Conservation (phyloP, 2,329 filamentous ascomycete species). For the Scytalidium sp. region DNA sequence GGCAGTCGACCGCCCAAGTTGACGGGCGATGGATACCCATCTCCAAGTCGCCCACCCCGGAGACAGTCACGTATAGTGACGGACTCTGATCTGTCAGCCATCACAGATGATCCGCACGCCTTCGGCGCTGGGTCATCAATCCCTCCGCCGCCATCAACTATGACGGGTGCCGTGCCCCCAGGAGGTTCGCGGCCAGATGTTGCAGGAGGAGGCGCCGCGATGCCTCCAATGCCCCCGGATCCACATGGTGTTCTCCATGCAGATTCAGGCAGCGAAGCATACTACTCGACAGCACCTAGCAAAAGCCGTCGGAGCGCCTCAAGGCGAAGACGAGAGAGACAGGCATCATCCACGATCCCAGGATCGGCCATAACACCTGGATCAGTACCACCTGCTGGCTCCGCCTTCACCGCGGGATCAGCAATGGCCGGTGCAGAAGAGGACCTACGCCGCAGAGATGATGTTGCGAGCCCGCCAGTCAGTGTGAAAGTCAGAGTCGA, state of each 20-base stretch:
- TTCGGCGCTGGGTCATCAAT: slow-evolving; percentile 38
- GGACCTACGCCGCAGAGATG: slow-evolving; percentile 20
- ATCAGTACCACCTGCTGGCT: slow-evolving; percentile 42
- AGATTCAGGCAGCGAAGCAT: slow-evolving; percentile 41
- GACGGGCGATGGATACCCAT: slow-evolving; percentile 64
- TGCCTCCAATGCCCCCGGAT: slow-evolving; percentile 55
- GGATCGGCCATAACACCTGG: background rate
- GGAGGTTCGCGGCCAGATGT: slow-evolving; percentile 40
- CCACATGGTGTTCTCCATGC: slow-evolving; percentile 42
- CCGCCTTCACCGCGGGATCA: slow-evolving; percentile 42
- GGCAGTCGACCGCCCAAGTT: slow-evolving; percentile 53
- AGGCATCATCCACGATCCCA: slow-evolving; percentile 23
- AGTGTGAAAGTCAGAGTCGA: slow-evolving; percentile 60
- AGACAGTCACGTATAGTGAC: slow-evolving; percentile 15
- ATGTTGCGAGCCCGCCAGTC: slow-evolving; percentile 42
- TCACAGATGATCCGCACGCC: slow-evolving; percentile 26
- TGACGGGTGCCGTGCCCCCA: slow-evolving; percentile 14
- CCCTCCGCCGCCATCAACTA: slow-evolving; percentile 32
- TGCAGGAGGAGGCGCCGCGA: slow-evolving; percentile 33
- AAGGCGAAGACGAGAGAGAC: slow-evolving; percentile 42
- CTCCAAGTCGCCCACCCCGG: slow-evolving; percentile 40
- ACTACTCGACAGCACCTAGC: slow-evolving; percentile 37
- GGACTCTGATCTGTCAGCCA: slow-evolving; percentile 27
- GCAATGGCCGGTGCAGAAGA: slow-evolving; percentile 47
- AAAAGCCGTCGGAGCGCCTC: slow-evolving; percentile 43